Evolutionary conservation across 768 basidiomycete species (phyloP), one percentile per base, ranked within the genome.

Genomic region (Lactifluus volemus): DNA sequence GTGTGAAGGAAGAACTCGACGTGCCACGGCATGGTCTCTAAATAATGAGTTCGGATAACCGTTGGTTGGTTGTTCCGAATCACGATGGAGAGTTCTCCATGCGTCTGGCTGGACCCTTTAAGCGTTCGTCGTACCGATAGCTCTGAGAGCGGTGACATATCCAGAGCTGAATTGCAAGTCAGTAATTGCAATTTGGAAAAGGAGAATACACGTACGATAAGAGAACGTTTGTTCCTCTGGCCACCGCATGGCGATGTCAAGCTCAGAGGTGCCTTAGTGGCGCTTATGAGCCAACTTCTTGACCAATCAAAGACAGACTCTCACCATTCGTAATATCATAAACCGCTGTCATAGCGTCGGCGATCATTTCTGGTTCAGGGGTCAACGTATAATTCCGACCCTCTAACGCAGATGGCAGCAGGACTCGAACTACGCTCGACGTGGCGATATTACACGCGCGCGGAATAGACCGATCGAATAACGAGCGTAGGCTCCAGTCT

Each of bases 11-110:
- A 93, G 51, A 91, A 85, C 60, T 92, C 88, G 41, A 98, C 78
- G 68, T 93, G 85, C 85, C 94, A 96, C 4, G 96, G 97, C 80
- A 95, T 86, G 1, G 88, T 89, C 73, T 98, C 97, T 48, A 94
- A 80, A 72, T 95, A 97, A 9, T 86, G 71, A 0, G 86, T 77
- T n/a, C 75, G 71, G 19, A 83, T 65, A 1, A 76, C 65, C 5
- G 73, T 69, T n/a, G 73, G 64, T 42, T 74, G 75, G 62, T 82
- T 78, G 68, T 96, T 97, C 6, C 69, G 77, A 54, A 98, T 71
- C 25, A 78, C 75, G 12, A 95, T 72, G 48, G 79, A 79, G 19
- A 99, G 83, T 15, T 81, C 77, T 3, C 92, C 94, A 49, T 79
- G 81, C 10, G 85, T 86, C 70, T 95, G 93, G 55, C 82, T 85